These are phyloP conservation scores for Alnus rubra DNA, from an alignment of 306 rosid genomes.

Conservation along the genomic window DNA sequence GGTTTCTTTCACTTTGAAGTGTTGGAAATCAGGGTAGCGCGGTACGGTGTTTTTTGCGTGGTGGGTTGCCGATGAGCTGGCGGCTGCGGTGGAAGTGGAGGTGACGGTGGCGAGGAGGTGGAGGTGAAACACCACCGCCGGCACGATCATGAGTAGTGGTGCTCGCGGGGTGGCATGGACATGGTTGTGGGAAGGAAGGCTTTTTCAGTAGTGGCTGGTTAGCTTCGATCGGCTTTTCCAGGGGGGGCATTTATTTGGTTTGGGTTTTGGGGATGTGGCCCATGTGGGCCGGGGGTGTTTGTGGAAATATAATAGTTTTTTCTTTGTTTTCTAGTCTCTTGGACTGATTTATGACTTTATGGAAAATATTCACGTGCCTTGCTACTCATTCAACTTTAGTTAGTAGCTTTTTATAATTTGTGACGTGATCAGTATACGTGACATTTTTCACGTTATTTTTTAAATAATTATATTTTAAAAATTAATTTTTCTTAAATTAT, in stretches of 20 bases:
- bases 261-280: background rate
- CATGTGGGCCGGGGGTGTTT: constrained; percentile 2
- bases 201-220: background rate
- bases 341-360: background rate
- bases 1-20: constrained; percentile 32
- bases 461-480: too few relatives aligned
- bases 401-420: too few relatives aligned
- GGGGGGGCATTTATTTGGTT: constrained; percentile 3
- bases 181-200: constrained; percentile 5
- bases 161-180: constrained; percentile 12
- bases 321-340: constrained; percentile 10
- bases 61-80: constrained; percentile 14
- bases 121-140: background rate
- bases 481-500: too few relatives aligned
- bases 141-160: background rate
- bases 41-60: background rate
- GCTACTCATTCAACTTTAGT: background rate
- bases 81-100: constrained; percentile 5
- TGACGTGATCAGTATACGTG: too few relatives aligned
- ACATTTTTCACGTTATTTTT: too few relatives aligned
- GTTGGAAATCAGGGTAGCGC: constrained; percentile 42
- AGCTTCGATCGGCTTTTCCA: background rate
- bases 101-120: background rate
- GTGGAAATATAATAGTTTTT: background rate
- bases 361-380: background rate